Evolutionary conservation across 2,329 filamentous ascomycete species (phyloP), one percentile per base, ranked within the genome.

Genomic region (Claviceps digitariae): DNA sequence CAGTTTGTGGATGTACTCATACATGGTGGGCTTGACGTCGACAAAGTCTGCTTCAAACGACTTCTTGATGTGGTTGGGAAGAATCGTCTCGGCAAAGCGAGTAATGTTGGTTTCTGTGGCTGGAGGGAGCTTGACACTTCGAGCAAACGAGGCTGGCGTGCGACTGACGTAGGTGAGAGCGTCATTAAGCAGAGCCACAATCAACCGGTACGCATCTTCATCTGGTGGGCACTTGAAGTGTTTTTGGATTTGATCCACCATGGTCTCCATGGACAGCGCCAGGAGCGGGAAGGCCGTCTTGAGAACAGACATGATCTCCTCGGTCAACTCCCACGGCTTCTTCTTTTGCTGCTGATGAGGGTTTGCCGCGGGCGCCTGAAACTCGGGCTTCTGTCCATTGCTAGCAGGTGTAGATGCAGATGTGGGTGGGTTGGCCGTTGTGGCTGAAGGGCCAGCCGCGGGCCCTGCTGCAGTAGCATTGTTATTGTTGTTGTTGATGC

Each of bases 21-120:
- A 86, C 90, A 98, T 96, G 1, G 90, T 97, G 3, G 93, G 94
- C 69, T 95, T 96, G 65, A 90, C 87, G 53, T 81, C 75, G 15
- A 98, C 93, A 68, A 99, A 98, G 69, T 99, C 93, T n/a, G 83
- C 84, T 68, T 98, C 93, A 60, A 99, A 99, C 0, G 90, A 90
- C 65, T 90, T 91, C 64, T 94, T 86, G 62, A 98, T 96, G 69
- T 98, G 93, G 3, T 85, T 80, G 1, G 94, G 94, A 51, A 98
- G 76, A 47, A 98, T 95, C 0, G 90, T 96, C 69, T 98, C 90
- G 1, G 93, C 90, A 63, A 99, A 99, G 2, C 91, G 82, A 8
- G 87, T 95, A 50, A 99, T 97, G 65, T 99, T 98, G 0, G 87
- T 87, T 72, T 99, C 93, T 0, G 93, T 98, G 1, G 90, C 86